Percentiles rank a stretch among this genome's conserved stretches.
phyloP scores from a whole-genome alignment of 371 early-diverging fungal genomes.

The Furculomyces boomerangus region DNA sequence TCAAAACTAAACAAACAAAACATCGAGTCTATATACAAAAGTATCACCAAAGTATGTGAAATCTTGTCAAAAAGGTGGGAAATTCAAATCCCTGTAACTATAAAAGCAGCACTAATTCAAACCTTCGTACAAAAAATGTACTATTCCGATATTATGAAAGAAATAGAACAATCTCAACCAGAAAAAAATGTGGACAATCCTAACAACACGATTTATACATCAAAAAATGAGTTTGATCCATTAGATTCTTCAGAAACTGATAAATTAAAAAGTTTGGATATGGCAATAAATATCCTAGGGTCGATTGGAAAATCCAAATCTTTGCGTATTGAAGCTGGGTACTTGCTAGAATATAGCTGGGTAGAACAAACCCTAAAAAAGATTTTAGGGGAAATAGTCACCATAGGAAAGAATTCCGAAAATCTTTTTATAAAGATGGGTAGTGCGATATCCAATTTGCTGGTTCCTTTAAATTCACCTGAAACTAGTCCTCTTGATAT shows the following conservation, averaged over 20 bases:
- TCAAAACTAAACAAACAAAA: too few species aligned
- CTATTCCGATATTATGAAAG: too few species aligned
- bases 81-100: neutral
- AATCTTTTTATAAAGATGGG: neutral
- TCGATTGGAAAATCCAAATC: neutral
- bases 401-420: neutral
- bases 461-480: neutral
- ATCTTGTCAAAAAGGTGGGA: neutral
- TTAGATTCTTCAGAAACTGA: neutral
- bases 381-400: neutral
- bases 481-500: neutral
- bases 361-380: neutral
- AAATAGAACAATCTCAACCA: too few species aligned
- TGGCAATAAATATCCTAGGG: neutral
- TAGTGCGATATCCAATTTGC: neutral
- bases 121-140: neutral
- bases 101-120: neutral
- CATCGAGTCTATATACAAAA: too few species aligned
- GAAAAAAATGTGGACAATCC: too few species aligned
- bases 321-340: neutral
- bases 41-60: neutral
- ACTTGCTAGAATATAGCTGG: neutral
- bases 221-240: neutral
- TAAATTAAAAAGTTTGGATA: neutral
- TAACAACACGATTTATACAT: too few species aligned